phyloP scores from a whole-genome alignment of 139 green algal species.

The Dunaliella primolecta region DNA sequence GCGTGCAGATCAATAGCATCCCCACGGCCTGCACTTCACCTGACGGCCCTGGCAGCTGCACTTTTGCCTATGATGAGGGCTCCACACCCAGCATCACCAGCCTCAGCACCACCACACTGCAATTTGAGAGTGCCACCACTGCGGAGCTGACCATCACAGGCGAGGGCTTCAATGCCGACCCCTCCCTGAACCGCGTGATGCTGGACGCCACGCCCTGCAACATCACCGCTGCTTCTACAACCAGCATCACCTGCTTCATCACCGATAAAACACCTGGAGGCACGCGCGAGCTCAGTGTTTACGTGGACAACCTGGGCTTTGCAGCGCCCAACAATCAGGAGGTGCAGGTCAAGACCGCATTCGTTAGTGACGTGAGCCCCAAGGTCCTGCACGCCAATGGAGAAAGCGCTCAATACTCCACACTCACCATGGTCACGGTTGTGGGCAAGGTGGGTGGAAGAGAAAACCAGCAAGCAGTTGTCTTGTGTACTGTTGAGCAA shows the following conservation, averaged over 20 bases:
- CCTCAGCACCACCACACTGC: constrained; percentile 9
- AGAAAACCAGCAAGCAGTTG: background rate
- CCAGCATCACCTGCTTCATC: background rate
- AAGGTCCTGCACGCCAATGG: background rate
- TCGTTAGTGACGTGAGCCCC: background rate
- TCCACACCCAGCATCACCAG: constrained; percentile 25
- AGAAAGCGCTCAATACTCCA: constrained; percentile 10
- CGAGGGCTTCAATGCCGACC: background rate
- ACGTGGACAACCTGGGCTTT: background rate
- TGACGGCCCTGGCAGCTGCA: constrained; percentile 15
- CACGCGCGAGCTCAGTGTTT: background rate
- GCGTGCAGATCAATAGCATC: constrained; percentile 19
- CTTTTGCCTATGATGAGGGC: constrained; percentile 17
- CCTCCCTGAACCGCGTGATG: background rate
- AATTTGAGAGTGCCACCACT: background rate
- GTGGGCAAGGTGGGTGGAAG: constrained; percentile 19
- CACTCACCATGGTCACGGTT: constrained; percentile 10
- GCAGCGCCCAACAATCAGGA: background rate
- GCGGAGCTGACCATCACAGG: constrained; percentile 31
- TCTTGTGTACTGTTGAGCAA: background rate
- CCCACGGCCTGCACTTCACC: constrained; percentile 19
- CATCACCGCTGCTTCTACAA: constrained; percentile 16
- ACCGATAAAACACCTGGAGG: background rate
- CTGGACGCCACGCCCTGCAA: background rate
- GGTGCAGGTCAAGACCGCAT: background rate